Conservation (phyloP, 1,139 yeast genomes). For the Suhomyces atakaporum region DNA sequence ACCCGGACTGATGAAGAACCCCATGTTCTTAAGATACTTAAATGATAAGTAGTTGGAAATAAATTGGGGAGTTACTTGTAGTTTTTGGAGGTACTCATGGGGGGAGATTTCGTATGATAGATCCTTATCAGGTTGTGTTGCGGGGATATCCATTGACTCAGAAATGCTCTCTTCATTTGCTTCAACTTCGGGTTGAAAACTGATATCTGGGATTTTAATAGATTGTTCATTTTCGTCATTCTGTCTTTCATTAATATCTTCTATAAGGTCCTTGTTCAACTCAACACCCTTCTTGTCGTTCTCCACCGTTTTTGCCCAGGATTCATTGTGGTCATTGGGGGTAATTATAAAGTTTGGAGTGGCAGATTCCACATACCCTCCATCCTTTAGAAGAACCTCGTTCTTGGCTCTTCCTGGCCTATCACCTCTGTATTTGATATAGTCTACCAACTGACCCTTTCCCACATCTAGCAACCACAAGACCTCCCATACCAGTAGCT, state of each 20-base stretch:
- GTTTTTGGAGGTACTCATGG: not conserved
- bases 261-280: not conserved
- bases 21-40: constrained; percentile 44
- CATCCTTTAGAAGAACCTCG: constrained; percentile 5
- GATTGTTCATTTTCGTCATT: not conserved
- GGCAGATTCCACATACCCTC: constrained; percentile 1
- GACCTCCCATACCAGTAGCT: constrained; percentile 72
- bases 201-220: too few relatives aligned
- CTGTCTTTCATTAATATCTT: too few relatives aligned
- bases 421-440: constrained; percentile 20
- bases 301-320: not conserved
- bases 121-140: not conserved
- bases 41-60: constrained; percentile 13
- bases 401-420: constrained; percentile 4
- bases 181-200: not conserved
- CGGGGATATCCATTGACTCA: not conserved
- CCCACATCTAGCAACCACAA: constrained; percentile 58
- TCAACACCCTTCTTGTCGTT: not conserved
- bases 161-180: not conserved
- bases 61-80: not conserved
- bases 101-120: not conserved
- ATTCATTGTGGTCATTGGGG: constrained; percentile 7
- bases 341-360: constrained; percentile 8
- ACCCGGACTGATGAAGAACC: constrained; percentile 75
- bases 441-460: constrained; percentile 39